Base-by-base conservation (phyloP, 2,329 filamentous ascomycete species). In the Apiospora malaysiana region DNA sequence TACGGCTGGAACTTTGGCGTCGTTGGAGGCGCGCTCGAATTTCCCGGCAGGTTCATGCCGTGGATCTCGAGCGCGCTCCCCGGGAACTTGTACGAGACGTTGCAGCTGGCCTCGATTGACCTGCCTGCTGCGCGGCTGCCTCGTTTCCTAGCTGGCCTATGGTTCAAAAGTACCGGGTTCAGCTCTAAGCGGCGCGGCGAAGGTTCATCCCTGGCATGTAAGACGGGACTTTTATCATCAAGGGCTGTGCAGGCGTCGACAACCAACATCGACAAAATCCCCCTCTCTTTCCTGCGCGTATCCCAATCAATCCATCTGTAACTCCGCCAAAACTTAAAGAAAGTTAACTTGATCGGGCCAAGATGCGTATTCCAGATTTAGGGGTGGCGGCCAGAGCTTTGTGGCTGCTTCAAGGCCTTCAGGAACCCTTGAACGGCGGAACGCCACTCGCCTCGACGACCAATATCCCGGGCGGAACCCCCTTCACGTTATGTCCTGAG, bases 401-500 rank as follows among this genome's bases (percentile, higher is more conserved):
- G 9, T 16, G 25, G 10, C 51, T 32, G 23, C 12, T 37, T 37
- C 25, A 32, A 37, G 16, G 46, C n/a, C n/a, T 21, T 2, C 51
- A 37, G 10, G 37, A 59, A 14, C 51, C 25, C 25, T 18, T 37
- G 25, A 59, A 18, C 25, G 37, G 51, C 16, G 51, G 16, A 59
- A 37, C 6, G 16, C 5, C 25, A 32, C 51, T 59, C 8, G 16
- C 27, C 16, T 10, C 51, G 7, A 59, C 51, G 23, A 21, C 27
- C 51, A 59, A 70, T 14, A 66, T 69, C 46, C 71, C 71, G 9
- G 71, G 71, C 27, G 71, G 69, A 37, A 37, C 66, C 23, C 71
- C 71, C 12, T 65, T 72, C 66, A 71, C 66, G 47, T 66, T 72
- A 32, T 72, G 71, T 67, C 65, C 68, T 9, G 71, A 66, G 46